phyloP scores from a whole-genome alignment of 352 stramenopile genomes.

The Pseudoperonospora humuli region DNA sequence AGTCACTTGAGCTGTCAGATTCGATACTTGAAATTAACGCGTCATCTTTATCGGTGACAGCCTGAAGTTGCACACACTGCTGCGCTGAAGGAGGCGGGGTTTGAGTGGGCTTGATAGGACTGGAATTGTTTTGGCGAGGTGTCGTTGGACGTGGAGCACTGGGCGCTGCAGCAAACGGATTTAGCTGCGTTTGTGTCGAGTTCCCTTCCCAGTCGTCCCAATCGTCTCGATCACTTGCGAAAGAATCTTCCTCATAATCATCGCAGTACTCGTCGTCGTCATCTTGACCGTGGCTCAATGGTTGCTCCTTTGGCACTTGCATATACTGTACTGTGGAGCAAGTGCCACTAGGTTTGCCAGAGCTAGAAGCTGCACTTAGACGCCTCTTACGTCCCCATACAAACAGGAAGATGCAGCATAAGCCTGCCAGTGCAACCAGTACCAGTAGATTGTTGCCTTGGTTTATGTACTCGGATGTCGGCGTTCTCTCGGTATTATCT shows the following conservation, averaged over 20 bases:
- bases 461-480: conserved; percentile 18
- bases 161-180: conserved; percentile 30
- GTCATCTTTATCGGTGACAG: conserved; percentile 10
- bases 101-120: conserved; percentile 21
- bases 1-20: conserved; percentile 67
- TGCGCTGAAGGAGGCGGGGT: conserved; percentile 15
- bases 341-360: conserved; percentile 3
- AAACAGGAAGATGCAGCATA: conserved; percentile 53
- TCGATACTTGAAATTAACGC: conserved; percentile 27
- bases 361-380: conserved; percentile 8
- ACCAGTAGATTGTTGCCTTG: conserved; percentile 40
- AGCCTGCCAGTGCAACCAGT: conserved; percentile 28
- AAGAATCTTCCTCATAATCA: conserved; percentile 39
- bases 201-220: conserved; percentile 71
- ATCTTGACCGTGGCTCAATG: conserved; percentile 31
- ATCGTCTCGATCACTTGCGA: conserved; percentile 36
- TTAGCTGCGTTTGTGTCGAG: conserved; percentile 33
- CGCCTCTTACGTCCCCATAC: conserved; percentile 46
- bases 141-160: conserved; percentile 10
- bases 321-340: conserved; percentile 44
- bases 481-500: conserved; percentile 4
- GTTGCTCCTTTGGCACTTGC: conserved; percentile 44
- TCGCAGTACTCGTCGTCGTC: conserved; percentile 43
- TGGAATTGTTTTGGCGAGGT: conserved; percentile 4
- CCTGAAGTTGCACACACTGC: conserved; percentile 18